A percentile compares a stretch with the other conserved stretches of the same genome.
phyloP scores from a whole-genome alignment of 73 alveolate genomes.

The Effrenium voratum region DNA sequence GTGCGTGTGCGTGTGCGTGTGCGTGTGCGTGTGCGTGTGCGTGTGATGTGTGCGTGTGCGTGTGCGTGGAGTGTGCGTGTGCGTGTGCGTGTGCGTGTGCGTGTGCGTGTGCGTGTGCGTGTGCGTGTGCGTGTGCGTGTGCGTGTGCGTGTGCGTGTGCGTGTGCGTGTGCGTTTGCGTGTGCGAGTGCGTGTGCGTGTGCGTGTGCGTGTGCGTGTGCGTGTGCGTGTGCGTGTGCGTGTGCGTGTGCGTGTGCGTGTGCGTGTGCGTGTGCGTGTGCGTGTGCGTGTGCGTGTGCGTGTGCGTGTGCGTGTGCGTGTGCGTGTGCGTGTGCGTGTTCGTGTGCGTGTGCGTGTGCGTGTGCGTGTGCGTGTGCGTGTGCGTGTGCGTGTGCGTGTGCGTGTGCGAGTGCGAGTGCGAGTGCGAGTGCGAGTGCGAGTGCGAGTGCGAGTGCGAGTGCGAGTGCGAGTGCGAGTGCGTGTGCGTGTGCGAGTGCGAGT shows the following conservation, averaged over 20 bases:
- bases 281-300: not conserved
- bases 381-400: not conserved
- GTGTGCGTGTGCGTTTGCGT: not conserved
- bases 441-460: no score
- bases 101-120: not conserved
- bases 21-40: not conserved
- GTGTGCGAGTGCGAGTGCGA: not conserved
- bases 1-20: not conserved
- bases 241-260: not conserved
- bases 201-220: not conserved
- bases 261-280: not conserved
- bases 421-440: no score
- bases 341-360: not conserved
- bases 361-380: not conserved
- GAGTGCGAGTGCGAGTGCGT: not conserved
- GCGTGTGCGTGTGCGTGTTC: not conserved
- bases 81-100: not conserved
- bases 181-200: not conserved
- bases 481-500: not conserved
- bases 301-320: not conserved
- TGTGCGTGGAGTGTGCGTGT: not conserved
- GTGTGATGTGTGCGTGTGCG: no score
- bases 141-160: not conserved
- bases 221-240: not conserved
- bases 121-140: not conserved